These are phyloP conservation scores for Hortaea sp. DNA, from an alignment of 2,329 filamentous ascomycete genomes.

Conservation along the genomic window DNA sequence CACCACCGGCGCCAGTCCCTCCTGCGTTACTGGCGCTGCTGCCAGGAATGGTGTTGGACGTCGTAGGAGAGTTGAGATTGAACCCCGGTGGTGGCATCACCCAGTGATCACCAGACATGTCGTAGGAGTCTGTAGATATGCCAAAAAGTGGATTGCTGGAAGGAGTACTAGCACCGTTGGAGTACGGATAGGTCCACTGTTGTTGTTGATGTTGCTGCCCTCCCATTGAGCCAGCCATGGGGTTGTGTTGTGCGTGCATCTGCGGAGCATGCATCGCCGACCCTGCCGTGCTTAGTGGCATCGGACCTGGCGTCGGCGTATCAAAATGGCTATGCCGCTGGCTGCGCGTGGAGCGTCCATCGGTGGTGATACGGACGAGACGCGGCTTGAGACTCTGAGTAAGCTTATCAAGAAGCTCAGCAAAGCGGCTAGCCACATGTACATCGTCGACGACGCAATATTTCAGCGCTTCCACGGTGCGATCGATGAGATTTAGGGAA, in stretches of 20 bases:
- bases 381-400: constrained; percentile 63
- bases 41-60: constrained; percentile 9
- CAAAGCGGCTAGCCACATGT: constrained; percentile 74
- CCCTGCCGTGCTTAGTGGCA: background rate
- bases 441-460: constrained; percentile 78
- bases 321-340: constrained; percentile 11
- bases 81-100: constrained; percentile 41
- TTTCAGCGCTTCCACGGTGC: constrained; percentile 61
- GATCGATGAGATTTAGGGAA: constrained; percentile 65
- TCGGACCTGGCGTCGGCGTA: constrained; percentile 2
- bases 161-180: constrained; percentile 8
- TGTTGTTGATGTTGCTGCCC: constrained; percentile 5
- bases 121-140: constrained; percentile 35
- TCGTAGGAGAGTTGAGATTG: constrained; percentile 19
- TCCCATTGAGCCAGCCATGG: constrained; percentile 2
- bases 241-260: constrained; percentile 6
- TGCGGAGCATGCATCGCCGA: constrained; percentile 2
- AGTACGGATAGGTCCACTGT: constrained; percentile 11
- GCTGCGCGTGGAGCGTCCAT: constrained; percentile 22
- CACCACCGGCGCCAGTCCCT: constrained; percentile 3
- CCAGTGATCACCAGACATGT: constrained; percentile 30
- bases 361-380: constrained; percentile 51
- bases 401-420: constrained; percentile 69
- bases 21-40: constrained; percentile 19
- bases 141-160: constrained; percentile 30